phyloP scores from a whole-genome alignment of 1,284 basidiomycete genomes.

The Pseudozyma thailandica region DNA sequence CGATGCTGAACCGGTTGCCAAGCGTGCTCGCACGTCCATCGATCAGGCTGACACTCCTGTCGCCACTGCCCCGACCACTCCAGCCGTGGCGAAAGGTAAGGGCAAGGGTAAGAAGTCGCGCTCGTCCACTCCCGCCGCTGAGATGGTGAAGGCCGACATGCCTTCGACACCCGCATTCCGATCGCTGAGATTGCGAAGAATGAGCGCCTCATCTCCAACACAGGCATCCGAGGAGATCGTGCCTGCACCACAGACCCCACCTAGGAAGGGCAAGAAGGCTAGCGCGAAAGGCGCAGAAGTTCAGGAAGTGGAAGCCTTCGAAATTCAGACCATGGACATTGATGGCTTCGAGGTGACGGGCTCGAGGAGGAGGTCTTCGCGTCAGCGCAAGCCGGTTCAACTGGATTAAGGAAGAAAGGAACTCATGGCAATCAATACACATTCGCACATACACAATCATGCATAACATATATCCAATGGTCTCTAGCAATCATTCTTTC shows the following conservation, averaged over 20 bases:
- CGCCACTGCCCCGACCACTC: not conserved
- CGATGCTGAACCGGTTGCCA: conserved; percentile 4
- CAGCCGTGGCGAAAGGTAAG: not conserved
- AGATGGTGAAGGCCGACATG: not conserved
- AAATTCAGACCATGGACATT: conserved; percentile 15
- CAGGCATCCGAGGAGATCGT: conserved; percentile 2
- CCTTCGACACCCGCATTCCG: conserved; percentile 16
- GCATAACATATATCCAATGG: conserved; percentile 3
- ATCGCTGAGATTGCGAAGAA: conserved; percentile 18
- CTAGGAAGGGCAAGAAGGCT: conserved; percentile 10
- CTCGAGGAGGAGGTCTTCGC: conserved; percentile 20
- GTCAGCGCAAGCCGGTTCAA: conserved; percentile 32
- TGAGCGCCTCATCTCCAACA: conserved; percentile 1
- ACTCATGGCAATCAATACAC: not conserved
- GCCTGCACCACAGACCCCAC: conserved; percentile 15
- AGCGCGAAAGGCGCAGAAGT: not conserved
- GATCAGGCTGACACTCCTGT: not conserved
- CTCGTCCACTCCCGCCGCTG: not conserved
- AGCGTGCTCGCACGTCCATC: conserved; percentile 14
- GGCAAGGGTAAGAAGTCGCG: conserved; percentile 6
- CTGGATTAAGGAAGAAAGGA: conserved; percentile 14
- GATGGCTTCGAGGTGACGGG: conserved; percentile 32
- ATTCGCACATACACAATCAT: not conserved
- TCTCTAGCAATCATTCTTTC: not conserved
- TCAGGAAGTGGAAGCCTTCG: not conserved